These are phyloP conservation scores for Raphanus sativus DNA, from an alignment of 345 rosid species.

Conservation along the genomic window DNA sequence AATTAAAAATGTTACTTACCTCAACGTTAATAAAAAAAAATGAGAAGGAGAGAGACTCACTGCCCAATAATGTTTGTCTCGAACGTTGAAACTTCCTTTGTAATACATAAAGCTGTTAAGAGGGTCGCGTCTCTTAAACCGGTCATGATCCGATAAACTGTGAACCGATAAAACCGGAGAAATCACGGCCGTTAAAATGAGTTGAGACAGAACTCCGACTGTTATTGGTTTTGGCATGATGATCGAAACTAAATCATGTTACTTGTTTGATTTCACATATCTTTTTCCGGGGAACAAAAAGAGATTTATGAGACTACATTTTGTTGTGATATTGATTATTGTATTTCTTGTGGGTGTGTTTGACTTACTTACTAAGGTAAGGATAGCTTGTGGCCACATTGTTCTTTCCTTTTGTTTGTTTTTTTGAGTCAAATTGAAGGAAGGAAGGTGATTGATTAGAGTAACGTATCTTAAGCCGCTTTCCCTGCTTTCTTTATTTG, in stretches of 20 bases:
- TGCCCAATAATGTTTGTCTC: slow-evolving; percentile 70
- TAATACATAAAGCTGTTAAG: slow-evolving; percentile 49
- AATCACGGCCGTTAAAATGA: slow-evolving; percentile 40
- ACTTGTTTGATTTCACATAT: not conserved
- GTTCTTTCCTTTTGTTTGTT: not conserved
- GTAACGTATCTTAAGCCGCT: not conserved
- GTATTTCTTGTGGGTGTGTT: not conserved
- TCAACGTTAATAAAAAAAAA: not conserved
- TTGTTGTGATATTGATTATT: not conserved
- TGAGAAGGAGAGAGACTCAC: slow-evolving; percentile 44
- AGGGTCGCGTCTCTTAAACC: slow-evolving; percentile 60
- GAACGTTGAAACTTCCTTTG: slow-evolving; percentile 52
- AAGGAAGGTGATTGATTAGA: not conserved
- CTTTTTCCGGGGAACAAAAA: not conserved
- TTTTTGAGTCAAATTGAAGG: not conserved
- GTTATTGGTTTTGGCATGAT: slow-evolving; percentile 29
- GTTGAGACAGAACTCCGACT: slow-evolving; percentile 33
- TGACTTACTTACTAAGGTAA: not conserved
- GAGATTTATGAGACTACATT: not conserved
- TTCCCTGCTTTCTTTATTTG: not conserved
- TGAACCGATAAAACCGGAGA: slow-evolving; percentile 24
- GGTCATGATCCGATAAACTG: slow-evolving; percentile 21
- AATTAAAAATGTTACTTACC: not conserved
- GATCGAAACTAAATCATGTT: slow-evolving; percentile 13
- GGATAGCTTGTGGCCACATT: not conserved